Base-by-base conservation (phyloP, 257 asterid genomes). In the Solanum gracilifrons region DNA sequence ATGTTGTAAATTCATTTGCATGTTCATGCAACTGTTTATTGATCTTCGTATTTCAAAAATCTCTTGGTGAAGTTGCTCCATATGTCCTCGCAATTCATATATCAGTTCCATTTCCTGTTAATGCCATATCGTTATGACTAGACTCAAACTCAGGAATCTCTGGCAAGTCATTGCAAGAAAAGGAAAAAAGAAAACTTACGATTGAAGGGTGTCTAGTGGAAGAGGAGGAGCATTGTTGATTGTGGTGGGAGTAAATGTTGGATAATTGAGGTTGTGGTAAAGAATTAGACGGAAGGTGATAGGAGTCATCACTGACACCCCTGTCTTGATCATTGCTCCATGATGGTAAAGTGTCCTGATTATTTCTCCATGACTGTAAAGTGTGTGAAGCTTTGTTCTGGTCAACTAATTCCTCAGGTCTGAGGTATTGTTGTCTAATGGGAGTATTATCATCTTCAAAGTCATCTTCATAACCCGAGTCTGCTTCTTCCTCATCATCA, bases 91-190 rank as follows among this genome's bases (percentile, higher is more conserved):
- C 92, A 96, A 85, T 85, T 96, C 95, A 90, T 91, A 92, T 75
- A 96, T 92, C 88, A 95, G 89, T 83, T 95, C 98, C 95, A 95
- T 91, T 90, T 94, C 98, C 99, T 96, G 94, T 84, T 31, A 87
- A 69, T 13, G n/a, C 36, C 84, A 72, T 12, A 62, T 25, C 15
- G 23, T 82, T 51, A 48, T 82, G 68, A 43, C 79, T 85, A 48
- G 71, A 9, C 84, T 46, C 73, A 72, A 73, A 62, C 55, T 46
- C 27, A 86, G 79, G 27, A 11, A 84, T 46, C 41, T 55, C 83
- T n/a, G 33, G 35, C 41, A 46, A 80, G 27, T 75, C 60, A 60
- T 58, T 71, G 68, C 16, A 82, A 87, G 64, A 68, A 88, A n/a
- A 23, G 23, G 11, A 7, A 25, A n/a, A 48, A 31, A 41, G 29